Evolutionary conservation across 2,329 filamentous ascomycete species (phyloP).

Genomic region (Aspergillus novofumigatus): DNA sequence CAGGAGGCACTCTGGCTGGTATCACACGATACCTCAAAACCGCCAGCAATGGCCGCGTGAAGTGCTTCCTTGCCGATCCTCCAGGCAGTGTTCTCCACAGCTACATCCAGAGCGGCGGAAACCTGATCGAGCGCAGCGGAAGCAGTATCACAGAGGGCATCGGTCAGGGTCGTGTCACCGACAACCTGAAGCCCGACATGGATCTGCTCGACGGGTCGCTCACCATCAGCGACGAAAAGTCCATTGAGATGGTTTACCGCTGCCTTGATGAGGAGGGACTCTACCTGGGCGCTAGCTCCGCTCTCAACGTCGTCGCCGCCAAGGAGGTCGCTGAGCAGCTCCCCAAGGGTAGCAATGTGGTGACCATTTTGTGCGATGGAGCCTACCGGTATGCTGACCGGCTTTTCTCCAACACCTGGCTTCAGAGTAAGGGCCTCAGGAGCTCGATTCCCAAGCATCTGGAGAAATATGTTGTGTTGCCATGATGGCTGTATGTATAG

Average conservation of each 20-base stretch:
- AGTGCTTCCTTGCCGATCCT: constrained; percentile 87
- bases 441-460: constrained; percentile 77
- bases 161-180: constrained; percentile 92
- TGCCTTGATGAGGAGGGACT: constrained; percentile 94
- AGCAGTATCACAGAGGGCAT: constrained; percentile 97
- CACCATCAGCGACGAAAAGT: constrained; percentile 85
- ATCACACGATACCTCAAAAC: constrained; percentile 86
- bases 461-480: constrained; percentile 90
- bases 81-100: constrained; percentile 90
- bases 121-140: constrained; percentile 73
- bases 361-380: constrained; percentile 90
- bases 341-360: constrained; percentile 82
- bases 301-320: constrained; percentile 90
- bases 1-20: constrained; percentile 85
- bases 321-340: constrained; percentile 90
- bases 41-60: constrained; percentile 69
- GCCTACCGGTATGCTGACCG: constrained; percentile 97
- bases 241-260: constrained; percentile 94
- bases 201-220: constrained; percentile 79
- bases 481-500: constrained; percentile 43
- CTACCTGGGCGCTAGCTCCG: constrained; percentile 90
- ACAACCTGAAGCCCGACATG: constrained; percentile 84
- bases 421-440: constrained; percentile 78
- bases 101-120: constrained; percentile 81
- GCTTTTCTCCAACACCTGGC: constrained; percentile 87